Evolutionary conservation across 2,329 filamentous ascomycete species (phyloP).

Genomic region (Fonsecaea multimorphosa): DNA sequence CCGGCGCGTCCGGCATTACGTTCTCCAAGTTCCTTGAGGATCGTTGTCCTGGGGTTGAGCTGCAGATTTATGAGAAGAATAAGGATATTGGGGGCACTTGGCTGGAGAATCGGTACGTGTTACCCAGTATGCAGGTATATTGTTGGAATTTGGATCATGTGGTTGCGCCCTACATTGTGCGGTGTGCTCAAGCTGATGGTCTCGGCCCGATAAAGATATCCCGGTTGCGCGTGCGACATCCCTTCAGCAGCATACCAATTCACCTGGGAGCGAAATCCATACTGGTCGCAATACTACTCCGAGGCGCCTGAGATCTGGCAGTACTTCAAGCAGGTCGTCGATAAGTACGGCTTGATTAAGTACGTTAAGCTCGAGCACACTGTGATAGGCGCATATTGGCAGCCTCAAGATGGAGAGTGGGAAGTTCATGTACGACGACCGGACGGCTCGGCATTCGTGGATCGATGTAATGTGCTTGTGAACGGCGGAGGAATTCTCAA

Average conservation of each 20-base stretch:
- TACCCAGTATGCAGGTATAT: too few relatives aligned
- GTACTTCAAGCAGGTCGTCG: constrained; percentile 39
- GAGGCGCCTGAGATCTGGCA: constrained; percentile 38
- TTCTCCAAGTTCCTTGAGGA: constrained; percentile 42
- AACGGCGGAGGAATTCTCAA: constrained; percentile 45
- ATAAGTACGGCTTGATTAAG: constrained; percentile 36
- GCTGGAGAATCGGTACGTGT: too few relatives aligned
- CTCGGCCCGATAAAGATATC: too few relatives aligned
- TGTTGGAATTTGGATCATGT: too few relatives aligned
- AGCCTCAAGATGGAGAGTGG: constrained; percentile 40
- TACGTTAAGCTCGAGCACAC: constrained; percentile 38
- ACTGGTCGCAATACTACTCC: constrained; percentile 28
- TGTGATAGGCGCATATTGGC: constrained; percentile 42
- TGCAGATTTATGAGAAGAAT: constrained; percentile 36
- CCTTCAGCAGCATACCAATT: too few relatives aligned
- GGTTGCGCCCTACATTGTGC: too few relatives aligned
- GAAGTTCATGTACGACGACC: constrained; percentile 31
- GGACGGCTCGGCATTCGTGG: constrained; percentile 58
- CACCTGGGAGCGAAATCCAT: constrained; percentile 39
- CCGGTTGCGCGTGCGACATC: too few relatives aligned
- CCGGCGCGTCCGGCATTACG: constrained; percentile 50
- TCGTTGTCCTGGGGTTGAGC: constrained; percentile 43
- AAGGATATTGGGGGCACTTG: too few relatives aligned
- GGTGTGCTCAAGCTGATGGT: too few relatives aligned
- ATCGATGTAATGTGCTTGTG: constrained; percentile 55